Base-by-base conservation (phyloP, 2,329 filamentous ascomycete genomes). In the Scleromitrula shiraiana region DNA sequence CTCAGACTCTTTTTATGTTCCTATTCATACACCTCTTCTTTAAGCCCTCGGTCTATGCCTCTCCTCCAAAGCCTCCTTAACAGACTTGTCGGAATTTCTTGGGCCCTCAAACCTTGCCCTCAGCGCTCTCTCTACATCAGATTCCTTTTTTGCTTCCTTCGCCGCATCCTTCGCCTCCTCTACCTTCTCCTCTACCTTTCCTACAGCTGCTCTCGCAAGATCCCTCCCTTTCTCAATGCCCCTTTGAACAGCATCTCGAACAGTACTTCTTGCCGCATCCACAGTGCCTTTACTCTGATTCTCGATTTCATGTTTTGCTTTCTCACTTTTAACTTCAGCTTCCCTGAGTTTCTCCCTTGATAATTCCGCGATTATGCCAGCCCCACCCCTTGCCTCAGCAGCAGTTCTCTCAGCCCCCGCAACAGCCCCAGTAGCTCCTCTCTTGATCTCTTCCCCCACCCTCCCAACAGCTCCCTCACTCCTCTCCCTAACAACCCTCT, bases 21-120 rank as follows among this genome's bases (percentile, higher is more conserved):
- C 37, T 50, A 30, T 24, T 61, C 58, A 65, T 55, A 65, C 55
- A 39, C 64, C 66, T 22, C 63, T 62, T 40, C 57, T 65, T 50
- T 55, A 26, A 27, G 65, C 68, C 50, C 75, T 62, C 0, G 71
- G 71, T 55, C 62, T 69, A 58, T 82, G 82, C 56, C 78, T 67
- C 60, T 80, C 75, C 41, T 67, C 69, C 44, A 82, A 63, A 35
- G 71, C 68, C 59, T 80, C 72, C 52, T 76, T 69, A 17, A 75
- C 72, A 38, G 68, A 74, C 65, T 73, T 73, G 51, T 70, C 66
- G 53, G 70, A 59, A 6, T 63, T 62, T 35, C 53, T 50, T 5
- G 66, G 58, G 54, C 67, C 70, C 61, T 73, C 67, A 54, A 72
- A 81, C 41, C 77, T 68, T 64, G 79, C 69, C 48, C 70, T 66